Evolutionary conservation across 768 basidiomycete species (phyloP).

Genomic region (Naganishia randhawae): DNA sequence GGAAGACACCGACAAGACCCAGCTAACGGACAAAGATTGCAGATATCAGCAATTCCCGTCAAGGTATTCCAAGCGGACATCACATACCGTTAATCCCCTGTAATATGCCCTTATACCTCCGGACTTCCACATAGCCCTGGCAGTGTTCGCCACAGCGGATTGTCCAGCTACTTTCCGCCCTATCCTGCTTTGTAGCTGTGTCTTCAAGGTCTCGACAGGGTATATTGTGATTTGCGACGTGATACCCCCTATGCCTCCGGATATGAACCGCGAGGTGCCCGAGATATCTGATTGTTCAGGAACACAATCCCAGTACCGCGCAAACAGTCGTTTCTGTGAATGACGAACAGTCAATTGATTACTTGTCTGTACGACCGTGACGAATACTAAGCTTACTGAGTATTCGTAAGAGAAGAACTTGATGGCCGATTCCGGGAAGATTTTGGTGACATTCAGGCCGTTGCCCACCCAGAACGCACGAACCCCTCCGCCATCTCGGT

Average conservation of each 20-base stretch:
- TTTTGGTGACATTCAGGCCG: constrained; percentile 82
- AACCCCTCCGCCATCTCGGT: constrained; percentile 75
- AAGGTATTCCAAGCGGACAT: neutral
- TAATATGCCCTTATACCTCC: constrained; percentile 83
- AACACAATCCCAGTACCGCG: constrained; percentile 83
- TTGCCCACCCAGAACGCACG: constrained; percentile 96
- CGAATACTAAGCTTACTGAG: constrained; percentile 59
- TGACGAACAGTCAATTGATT: constrained; percentile 17
- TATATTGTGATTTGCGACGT: constrained; percentile 66
- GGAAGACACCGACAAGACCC: constrained; percentile 92
- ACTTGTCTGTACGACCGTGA: neutral
- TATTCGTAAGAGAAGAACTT: constrained; percentile 96
- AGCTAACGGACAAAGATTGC: constrained; percentile 57
- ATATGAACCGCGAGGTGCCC: constrained; percentile 84
- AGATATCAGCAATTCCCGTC: constrained; percentile 28
- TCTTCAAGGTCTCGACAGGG: constrained; percentile 95
- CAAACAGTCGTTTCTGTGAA: constrained; percentile 84
- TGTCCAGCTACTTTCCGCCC: constrained; percentile 49
- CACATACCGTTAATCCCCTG: constrained; percentile 77
- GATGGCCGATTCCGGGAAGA: constrained; percentile 97
- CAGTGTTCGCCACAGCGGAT: constrained; percentile 58
- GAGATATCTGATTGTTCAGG: constrained; percentile 85
- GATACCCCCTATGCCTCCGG: constrained; percentile 94
- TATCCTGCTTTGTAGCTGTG: constrained; percentile 93
- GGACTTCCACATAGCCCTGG: constrained; percentile 68